Evolutionary conservation across 768 basidiomycete species (phyloP), one percentile per base, ranked within the genome.

Genomic region (Suillus tomentosus): DNA sequence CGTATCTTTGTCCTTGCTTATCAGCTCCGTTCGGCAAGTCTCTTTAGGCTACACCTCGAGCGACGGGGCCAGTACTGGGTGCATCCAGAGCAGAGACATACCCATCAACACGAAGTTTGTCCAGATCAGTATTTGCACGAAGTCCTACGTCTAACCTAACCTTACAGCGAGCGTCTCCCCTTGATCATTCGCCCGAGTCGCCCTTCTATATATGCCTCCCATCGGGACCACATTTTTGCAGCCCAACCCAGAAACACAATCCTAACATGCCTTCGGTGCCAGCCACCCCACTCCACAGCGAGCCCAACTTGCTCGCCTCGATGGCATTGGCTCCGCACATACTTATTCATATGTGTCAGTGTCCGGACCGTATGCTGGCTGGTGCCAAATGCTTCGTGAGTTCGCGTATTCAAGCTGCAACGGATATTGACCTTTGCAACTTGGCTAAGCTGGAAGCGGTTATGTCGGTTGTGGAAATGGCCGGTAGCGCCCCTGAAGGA

Each of bases 361-460:
- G 3, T 61, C 67, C 0, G 65, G 67, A 0, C 74, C 72, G 0
- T 70, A 74, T 40, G 55, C 63, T 34, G 45, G 17, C 34, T 82
- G 87, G 85, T 10, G 77, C 82, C 4, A 78, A 84, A 42, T 94
- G 94, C 76, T 94, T 87, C 69, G 82, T 84, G 51, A 89, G 91
- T 70, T 83, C 85, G 4, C 84, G 81, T 14, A 75, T 82, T 43
- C 84, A 82, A 51, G 79, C 87, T 60, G 86, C 85, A n/a, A 90
- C 90, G n/a, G 92, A 94, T 70, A 76, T 88, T 51, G 86, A 92
- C 68, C 75, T 94, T 56, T 83, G 89, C 50, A 79, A 76, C 56
- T 70, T 83, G 53, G 77, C 79, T 56, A 79, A 79, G 61, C 79
- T 92, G 17, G 81, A 84, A 64, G 71, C 76, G 64, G 68, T 72